These are phyloP conservation scores for Phyllostachys edulis DNA, from an alignment of 176 grass and related monocot genomes.

Conservation along the genomic window DNA sequence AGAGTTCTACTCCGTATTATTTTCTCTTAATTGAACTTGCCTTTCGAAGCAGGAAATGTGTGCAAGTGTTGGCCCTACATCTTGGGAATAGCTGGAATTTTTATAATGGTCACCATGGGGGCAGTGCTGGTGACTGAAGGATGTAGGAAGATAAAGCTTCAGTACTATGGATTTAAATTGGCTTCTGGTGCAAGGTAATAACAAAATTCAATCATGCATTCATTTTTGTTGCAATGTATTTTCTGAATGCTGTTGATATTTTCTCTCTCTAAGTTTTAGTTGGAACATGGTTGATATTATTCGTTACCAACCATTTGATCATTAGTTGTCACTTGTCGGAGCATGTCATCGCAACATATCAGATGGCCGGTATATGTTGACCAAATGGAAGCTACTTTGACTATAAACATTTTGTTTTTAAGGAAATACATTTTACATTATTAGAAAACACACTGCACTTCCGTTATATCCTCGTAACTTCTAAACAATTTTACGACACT, in stretches of 20 bases:
- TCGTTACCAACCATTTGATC: neutral
- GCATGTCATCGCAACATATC: neutral
- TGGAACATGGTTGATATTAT: neutral
- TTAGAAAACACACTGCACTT: too few species aligned
- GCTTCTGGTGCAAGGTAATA: constrained; percentile 77
- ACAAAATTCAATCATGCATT: constrained; percentile 20
- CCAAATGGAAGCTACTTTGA: neutral
- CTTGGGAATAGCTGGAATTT: constrained; percentile 68
- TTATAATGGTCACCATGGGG: constrained; percentile 85
- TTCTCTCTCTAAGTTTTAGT: neutral
- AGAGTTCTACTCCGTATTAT: constrained; percentile 4
- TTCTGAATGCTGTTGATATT: neutral
- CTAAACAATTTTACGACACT: neutral
- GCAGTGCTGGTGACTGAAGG: constrained; percentile 93
- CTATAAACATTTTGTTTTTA: neutral
- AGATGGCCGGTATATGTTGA: neutral
- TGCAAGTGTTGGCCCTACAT: constrained; percentile 70
- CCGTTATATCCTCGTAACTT: too few species aligned
- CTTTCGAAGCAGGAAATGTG: constrained; percentile 60
- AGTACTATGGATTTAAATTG: constrained; percentile 93
- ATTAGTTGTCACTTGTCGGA: neutral
- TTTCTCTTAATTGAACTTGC: constrained; percentile 22
- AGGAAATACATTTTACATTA: neutral
- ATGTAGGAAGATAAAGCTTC: constrained; percentile 96
- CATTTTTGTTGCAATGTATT: neutral